A percentile compares a stretch with the other conserved stretches of the same genome.
These are phyloP conservation scores for Ogataea glucozyma DNA, from an alignment of 805 yeast species.

Conservation along the genomic window DNA sequence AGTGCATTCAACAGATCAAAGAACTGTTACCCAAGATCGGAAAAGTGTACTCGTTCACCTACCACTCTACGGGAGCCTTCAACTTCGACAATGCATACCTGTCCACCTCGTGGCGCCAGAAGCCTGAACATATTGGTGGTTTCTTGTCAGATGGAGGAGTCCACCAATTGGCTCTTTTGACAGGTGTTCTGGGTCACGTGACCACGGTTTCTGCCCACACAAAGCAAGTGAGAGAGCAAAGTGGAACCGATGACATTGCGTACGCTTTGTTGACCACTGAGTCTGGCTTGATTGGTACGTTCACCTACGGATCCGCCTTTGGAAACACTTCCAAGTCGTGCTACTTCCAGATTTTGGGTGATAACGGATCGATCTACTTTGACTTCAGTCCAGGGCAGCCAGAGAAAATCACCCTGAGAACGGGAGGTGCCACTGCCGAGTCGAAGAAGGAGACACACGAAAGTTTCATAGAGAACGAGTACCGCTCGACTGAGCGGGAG, in stretches of 20 bases:
- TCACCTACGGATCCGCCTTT: constrained; percentile 83
- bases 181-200: constrained; percentile 77
- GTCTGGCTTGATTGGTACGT: constrained; percentile 70
- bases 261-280: constrained; percentile 68
- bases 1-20: constrained; percentile 55
- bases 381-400: constrained; percentile 58
- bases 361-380: constrained; percentile 69
- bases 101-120: constrained; percentile 80
- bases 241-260: constrained; percentile 82
- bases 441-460: constrained; percentile 39
- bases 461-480: constrained; percentile 45
- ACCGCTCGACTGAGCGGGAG: constrained; percentile 44
- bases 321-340: constrained; percentile 77
- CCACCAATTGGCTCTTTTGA: constrained; percentile 86
- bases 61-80: constrained; percentile 74
- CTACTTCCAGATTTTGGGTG: constrained; percentile 72
- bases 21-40: constrained; percentile 73
- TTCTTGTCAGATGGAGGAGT: constrained; percentile 95
- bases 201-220: constrained; percentile 74
- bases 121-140: constrained; percentile 93
- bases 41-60: constrained; percentile 64
- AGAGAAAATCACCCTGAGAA: constrained; percentile 39
- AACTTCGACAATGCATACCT: constrained; percentile 59
- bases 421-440: constrained; percentile 60
- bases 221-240: constrained; percentile 68